These are phyloP conservation scores for Pseudocercospora macadamiae DNA, from an alignment of 2,329 filamentous ascomycete species.

Conservation along the genomic window DNA sequence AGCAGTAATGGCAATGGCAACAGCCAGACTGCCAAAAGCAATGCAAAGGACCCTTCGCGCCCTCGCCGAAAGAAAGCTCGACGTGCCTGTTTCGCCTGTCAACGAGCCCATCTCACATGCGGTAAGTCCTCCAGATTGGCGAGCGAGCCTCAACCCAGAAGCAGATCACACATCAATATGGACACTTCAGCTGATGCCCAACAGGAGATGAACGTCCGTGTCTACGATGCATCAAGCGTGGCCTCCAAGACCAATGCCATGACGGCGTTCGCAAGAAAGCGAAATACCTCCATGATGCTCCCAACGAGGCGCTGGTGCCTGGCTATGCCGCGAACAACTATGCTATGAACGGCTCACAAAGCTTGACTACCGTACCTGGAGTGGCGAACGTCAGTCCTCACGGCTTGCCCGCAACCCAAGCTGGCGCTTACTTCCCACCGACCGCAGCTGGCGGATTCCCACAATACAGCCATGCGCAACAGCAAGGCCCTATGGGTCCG, in stretches of 20 bases:
- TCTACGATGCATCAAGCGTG: slow-evolving; percentile 89
- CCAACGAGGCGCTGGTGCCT: slow-evolving; percentile 84
- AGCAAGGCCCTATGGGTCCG: slow-evolving; percentile 43
- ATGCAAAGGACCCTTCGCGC: slow-evolving; percentile 84
- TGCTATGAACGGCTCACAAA: slow-evolving; percentile 37
- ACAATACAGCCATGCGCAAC: slow-evolving; percentile 38
- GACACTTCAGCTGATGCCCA: slow-evolving; percentile 17
- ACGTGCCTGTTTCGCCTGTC: slow-evolving; percentile 93
- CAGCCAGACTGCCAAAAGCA: slow-evolving; percentile 38
- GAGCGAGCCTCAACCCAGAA: neutral
- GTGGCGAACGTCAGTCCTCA: slow-evolving; percentile 22
- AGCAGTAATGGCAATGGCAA: slow-evolving; percentile 31
- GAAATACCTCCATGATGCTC: slow-evolving; percentile 97
- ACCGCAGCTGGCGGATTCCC: slow-evolving; percentile 43
- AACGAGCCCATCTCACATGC: slow-evolving; percentile 95
- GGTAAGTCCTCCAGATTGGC: slow-evolving; percentile 65
- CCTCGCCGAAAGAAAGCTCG: slow-evolving; percentile 94
- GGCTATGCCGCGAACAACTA: slow-evolving; percentile 74
- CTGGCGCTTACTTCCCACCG: slow-evolving; percentile 50
- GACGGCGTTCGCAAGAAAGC: slow-evolving; percentile 98
- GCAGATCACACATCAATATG: slow-evolving; percentile 15
- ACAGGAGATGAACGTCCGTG: slow-evolving; percentile 94
- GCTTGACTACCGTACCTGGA: slow-evolving; percentile 26
- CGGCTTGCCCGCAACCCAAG: slow-evolving; percentile 31
- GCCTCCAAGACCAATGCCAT: slow-evolving; percentile 86